phyloP scores from a whole-genome alignment of 768 basidiomycete genomes.

The Dictyophora rubrovolvata region DNA sequence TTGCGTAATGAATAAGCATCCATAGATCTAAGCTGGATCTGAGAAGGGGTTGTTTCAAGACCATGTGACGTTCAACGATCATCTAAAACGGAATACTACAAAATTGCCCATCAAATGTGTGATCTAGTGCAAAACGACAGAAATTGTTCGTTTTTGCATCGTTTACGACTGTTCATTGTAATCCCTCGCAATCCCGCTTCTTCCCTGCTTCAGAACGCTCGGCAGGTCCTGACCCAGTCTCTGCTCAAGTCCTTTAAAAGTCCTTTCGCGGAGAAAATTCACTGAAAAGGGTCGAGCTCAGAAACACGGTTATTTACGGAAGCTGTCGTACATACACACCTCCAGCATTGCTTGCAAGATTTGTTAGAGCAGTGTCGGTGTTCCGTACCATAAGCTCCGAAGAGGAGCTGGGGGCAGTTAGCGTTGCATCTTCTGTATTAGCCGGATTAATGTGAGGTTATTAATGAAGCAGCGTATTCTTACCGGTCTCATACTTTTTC shows the following conservation, averaged over 20 bases:
- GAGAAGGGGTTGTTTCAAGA: no score
- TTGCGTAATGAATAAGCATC: no score
- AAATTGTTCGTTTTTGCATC: no score
- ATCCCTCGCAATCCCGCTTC: conserved; percentile 81
- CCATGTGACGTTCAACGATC: no score
- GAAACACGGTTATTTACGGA: no score
- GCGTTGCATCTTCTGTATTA: background rate
- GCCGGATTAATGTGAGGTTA: background rate
- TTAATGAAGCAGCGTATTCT: background rate
- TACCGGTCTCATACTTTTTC: conserved; percentile 47
- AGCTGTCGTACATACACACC: conserved; percentile 30
- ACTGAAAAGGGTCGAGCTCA: no score
- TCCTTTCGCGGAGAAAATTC: conserved; percentile 61
- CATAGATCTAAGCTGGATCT: no score
- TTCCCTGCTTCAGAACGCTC: conserved; percentile 75
- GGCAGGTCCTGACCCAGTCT: conserved; percentile 72
- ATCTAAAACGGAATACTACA: no score
- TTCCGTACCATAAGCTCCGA: conserved; percentile 50
- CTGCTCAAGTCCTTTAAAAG: conserved; percentile 74
- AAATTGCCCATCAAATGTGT: no score
- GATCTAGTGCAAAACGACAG: no score
- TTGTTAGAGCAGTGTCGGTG: conserved; percentile 48
- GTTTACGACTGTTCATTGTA: conserved; percentile 48
- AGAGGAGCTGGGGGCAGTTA: conserved; percentile 14
- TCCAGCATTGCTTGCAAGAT: conserved; percentile 56